A percentile compares a stretch with the other conserved stretches of the same genome.
Evolutionary conservation across 108 stramenopile genomes (phyloP).

Genomic region (Skeletonema marinoi): DNA sequence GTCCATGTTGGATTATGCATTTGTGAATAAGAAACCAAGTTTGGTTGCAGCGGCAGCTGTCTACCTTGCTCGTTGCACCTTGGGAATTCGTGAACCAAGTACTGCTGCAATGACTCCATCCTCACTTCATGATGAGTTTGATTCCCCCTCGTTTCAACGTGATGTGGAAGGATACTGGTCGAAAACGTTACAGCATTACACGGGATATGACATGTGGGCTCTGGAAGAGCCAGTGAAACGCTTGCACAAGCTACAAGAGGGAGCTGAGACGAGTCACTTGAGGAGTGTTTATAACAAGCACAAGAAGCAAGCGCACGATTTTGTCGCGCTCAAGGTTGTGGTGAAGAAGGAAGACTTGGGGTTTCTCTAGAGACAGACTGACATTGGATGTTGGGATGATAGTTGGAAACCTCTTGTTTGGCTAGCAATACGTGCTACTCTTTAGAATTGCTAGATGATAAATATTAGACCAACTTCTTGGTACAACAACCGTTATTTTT

Average conservation of each 20-base stretch:
- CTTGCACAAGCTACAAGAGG: conserved; percentile 54
- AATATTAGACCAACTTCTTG: background rate
- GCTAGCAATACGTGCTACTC: background rate
- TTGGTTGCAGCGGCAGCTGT: conserved; percentile 78
- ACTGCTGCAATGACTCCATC: background rate
- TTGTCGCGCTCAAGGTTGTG: conserved; percentile 55
- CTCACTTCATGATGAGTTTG: background rate
- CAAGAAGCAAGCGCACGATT: conserved; percentile 34
- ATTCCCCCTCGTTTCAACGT: background rate
- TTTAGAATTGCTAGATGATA: background rate
- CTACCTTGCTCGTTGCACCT: conserved; percentile 76
- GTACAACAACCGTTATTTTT: background rate
- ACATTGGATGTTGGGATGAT: background rate
- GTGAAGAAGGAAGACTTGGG: conserved; percentile 36
- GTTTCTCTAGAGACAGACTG: conserved; percentile 7
- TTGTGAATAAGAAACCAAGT: conserved; percentile 57
- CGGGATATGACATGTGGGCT: conserved; percentile 58
- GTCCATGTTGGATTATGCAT: conserved; percentile 63
- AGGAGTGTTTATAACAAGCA: conserved; percentile 61
- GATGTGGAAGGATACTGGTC: conserved; percentile 46
- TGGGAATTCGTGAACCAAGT: conserved; percentile 51
- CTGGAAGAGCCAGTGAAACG: conserved; percentile 54
- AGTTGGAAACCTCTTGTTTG: background rate
- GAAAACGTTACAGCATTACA: conserved; percentile 68
- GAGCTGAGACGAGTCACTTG: conserved; percentile 46